phyloP scores from a whole-genome alignment of 2,329 filamentous ascomycete genomes.

The Chrysoporthe deuterocubensis region DNA sequence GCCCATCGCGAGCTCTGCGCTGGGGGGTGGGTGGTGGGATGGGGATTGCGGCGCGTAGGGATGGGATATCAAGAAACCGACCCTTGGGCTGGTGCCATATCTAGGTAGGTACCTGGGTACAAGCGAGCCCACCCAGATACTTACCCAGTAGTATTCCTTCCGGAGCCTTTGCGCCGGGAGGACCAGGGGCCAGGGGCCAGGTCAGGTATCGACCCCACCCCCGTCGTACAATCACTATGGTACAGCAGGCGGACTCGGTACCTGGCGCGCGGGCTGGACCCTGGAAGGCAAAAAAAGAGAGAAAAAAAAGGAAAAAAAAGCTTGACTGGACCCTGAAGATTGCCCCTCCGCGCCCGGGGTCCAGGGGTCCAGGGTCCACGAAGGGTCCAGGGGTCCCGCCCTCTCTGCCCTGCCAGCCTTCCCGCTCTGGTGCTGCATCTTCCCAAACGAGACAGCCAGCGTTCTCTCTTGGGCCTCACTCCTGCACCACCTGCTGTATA shows the following conservation, averaged over 20 bases:
- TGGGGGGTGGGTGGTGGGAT: no score
- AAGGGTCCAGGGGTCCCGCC: no score
- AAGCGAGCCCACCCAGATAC: not conserved
- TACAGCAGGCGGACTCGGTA: not conserved
- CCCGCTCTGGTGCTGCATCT: no score
- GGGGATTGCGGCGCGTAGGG: no score
- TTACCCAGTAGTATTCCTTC: not conserved
- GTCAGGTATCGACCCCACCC: not conserved
- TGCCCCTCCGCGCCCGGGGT: not conserved
- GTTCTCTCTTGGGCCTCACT: no score
- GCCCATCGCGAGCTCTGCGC: no score
- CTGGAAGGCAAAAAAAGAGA: not conserved
- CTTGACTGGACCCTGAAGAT: conserved; percentile 6
- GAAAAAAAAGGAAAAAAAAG: not conserved
- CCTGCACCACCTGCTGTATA: no score
- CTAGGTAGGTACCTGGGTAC: not conserved
- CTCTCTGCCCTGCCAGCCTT: no score
- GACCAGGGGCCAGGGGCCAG: not conserved
- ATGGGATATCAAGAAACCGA: no score
- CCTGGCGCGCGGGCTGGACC: conserved; percentile 1
- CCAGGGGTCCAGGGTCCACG: not conserved
- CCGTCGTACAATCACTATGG: not conserved
- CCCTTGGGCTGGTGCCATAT: not conserved
- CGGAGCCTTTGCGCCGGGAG: conserved; percentile 2
- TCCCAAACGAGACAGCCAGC: no score